Evolutionary conservation across 148 eudicot species (phyloP).

Genomic region (Hydrangea macrophylla): DNA sequence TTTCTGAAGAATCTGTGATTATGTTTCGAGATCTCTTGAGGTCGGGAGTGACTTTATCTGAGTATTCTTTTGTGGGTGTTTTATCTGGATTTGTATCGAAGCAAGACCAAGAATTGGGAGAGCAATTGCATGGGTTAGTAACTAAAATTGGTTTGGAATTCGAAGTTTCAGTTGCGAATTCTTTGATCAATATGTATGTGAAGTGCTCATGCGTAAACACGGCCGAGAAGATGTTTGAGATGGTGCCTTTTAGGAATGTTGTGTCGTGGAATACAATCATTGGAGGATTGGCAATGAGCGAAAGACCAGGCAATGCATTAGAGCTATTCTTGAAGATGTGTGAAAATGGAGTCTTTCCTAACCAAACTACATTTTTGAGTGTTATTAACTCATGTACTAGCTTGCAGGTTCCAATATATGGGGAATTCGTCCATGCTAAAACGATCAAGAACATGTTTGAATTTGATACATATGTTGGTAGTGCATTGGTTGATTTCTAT

Average conservation of each 20-base stretch:
- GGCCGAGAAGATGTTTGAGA: conserved; percentile 47
- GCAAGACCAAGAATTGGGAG: conserved; percentile 35
- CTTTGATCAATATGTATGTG: conserved; percentile 51
- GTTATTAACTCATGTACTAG: conserved; percentile 47
- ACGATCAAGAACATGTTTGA: conserved; percentile 39
- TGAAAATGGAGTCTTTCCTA: conserved; percentile 38
- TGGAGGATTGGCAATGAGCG: conserved; percentile 39
- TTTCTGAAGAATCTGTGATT: conserved; percentile 33
- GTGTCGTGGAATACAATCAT: conserved; percentile 72
- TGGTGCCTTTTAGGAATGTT: conserved; percentile 36
- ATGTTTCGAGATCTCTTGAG: conserved; percentile 50
- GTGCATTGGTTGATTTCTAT: conserved; percentile 67
- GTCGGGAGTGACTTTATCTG: conserved; percentile 32
- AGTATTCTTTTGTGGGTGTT: conserved; percentile 49
- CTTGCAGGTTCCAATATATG: conserved; percentile 26
- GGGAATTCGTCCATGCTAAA: conserved; percentile 58
- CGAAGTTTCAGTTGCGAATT: conserved; percentile 43
- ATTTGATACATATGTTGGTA: conserved; percentile 55
- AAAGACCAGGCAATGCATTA: conserved; percentile 38
- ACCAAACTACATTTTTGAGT: conserved; percentile 40
- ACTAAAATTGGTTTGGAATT: conserved; percentile 39
- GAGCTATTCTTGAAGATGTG: conserved; percentile 34
- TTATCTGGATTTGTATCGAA: conserved; percentile 43
- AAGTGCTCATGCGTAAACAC: conserved; percentile 30
- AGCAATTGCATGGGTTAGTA: conserved; percentile 54